Evolutionary conservation across 352 stramenopile species (phyloP), one percentile per base, ranked within the genome.

Genomic region (Globisporangium nagaii): DNA sequence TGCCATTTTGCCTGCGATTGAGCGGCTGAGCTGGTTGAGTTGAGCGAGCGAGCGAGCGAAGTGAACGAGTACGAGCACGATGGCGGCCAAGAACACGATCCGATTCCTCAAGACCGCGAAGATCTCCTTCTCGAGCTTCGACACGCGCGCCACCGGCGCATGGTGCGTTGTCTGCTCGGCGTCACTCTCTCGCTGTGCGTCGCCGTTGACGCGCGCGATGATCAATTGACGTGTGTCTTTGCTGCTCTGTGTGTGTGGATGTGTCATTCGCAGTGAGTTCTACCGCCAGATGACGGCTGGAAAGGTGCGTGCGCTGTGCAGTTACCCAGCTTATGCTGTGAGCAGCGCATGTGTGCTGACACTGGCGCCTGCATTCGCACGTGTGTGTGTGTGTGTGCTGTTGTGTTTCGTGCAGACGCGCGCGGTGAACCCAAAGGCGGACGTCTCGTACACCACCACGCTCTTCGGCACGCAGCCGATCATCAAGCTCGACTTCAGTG

Each of bases 401-500:
- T 56, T 53, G 9, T 37, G 6, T 19, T 0, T 45, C 11, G 35
- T 35, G 13, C 43, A 90, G 79, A 92, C 84, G 15, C 79, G 79
- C 53, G 65, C 66, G 40, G 60, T 86, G 53, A 93, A 93, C 71
- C 84, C 84, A 19, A 93, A 93, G 67, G 80, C 77, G 9, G 78
- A 92, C 19, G 76, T 93, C 44, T 53, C 42, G 24, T 71, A 88
- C 69, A 72, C 65, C 19, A 76, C 79, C 53, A 72, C 78, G 56
- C 48, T 88, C 24, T 67, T 69, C 20, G 81, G 79, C 39, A 68
- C 73, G 46, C 27, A 66, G 39, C 84, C 84, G 34, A 71, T 62
- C 19, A 90, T 93, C 65, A 74, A 90, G 50, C 66, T 93, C 53
- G 75, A 88, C 50, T 93, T 93, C 62, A 93, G 84, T 93, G 72